Percentiles rank a stretch among this genome's conserved stretches.
phyloP scores from a whole-genome alignment of 2,329 filamentous ascomycete genomes.

The Trichophyton mentagrophytes region DNA sequence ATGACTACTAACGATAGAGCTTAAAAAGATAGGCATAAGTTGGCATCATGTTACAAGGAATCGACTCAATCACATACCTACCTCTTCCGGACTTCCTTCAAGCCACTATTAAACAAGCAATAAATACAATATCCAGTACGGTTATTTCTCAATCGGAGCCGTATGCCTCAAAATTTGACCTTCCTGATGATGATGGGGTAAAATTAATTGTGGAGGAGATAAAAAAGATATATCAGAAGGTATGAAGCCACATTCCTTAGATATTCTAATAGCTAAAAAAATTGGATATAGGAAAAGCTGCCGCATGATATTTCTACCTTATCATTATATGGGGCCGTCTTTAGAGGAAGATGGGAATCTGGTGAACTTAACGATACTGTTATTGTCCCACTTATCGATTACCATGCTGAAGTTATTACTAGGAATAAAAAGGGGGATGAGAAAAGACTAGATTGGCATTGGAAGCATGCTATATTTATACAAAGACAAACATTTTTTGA shows the following conservation, averaged over 20 bases:
- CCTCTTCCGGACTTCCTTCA: constrained; percentile 5
- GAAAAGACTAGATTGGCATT: constrained; percentile 8
- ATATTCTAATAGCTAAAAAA: constrained; percentile 2
- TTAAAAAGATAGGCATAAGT: neutral
- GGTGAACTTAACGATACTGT: constrained; percentile 2
- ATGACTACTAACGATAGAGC: neutral
- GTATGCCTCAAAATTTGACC: constrained; percentile 5
- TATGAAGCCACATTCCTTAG: neutral
- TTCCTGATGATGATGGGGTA: constrained; percentile 5
- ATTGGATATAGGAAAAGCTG: neutral
- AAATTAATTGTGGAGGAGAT: constrained; percentile 4
- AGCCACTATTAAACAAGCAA: constrained; percentile 4
- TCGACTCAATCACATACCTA: constrained; percentile 7
- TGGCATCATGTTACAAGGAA: constrained; percentile 1
- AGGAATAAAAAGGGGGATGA: constrained; percentile 5
- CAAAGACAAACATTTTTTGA: constrained; percentile 4
- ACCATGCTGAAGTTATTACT: constrained; percentile 4
- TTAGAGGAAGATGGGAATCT: constrained; percentile 7
- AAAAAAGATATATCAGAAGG: constrained; percentile 6
- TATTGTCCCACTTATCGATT: constrained; percentile 8
- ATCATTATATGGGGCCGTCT: constrained; percentile 7
- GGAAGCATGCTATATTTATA: constrained; percentile 6
- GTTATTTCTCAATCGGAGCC: constrained; percentile 4
- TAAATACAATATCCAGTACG: constrained; percentile 2
- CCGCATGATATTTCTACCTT: constrained; percentile 3